phyloP scores from a whole-genome alignment of 805 yeast species.

The Candida easanensis region DNA sequence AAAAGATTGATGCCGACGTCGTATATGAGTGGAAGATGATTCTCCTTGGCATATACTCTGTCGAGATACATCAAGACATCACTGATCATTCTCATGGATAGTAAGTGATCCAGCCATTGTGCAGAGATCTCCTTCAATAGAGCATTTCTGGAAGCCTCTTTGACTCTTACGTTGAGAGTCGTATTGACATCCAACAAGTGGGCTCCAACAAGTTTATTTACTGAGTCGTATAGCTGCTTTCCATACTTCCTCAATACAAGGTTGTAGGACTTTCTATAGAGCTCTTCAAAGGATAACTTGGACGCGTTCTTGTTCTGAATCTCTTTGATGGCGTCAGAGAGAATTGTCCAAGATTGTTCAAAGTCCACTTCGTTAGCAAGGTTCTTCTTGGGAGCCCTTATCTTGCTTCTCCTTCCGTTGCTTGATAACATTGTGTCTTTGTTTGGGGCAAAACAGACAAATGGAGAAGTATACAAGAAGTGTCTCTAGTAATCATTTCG shows the following conservation, averaged over 20 bases:
- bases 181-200: conserved; percentile 39
- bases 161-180: conserved; percentile 15
- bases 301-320: conserved; percentile 74
- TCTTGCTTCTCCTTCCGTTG: conserved; percentile 50
- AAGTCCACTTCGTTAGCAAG: conserved; percentile 46
- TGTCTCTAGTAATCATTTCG: no score
- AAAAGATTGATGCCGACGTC: conserved; percentile 74
- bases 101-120: conserved; percentile 68
- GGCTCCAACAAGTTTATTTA: conserved; percentile 42
- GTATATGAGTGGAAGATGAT: conserved; percentile 58
- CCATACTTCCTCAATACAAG: conserved; percentile 72
- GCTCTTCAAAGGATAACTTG: conserved; percentile 73
- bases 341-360: conserved; percentile 61
- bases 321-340: conserved; percentile 65
- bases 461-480: no score
- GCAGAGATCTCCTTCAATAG: conserved; percentile 35
- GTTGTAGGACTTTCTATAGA: conserved; percentile 76
- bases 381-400: conserved; percentile 54
- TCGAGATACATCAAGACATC: conserved; percentile 87
- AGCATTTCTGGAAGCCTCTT: conserved; percentile 21
- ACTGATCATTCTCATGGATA: conserved; percentile 72
- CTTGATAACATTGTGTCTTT: conserved; percentile 16
- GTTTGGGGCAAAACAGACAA: no score
- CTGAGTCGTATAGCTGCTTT: conserved; percentile 59
- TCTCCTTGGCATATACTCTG: conserved; percentile 75